A percentile compares a stretch with the other conserved stretches of the same genome.
These are phyloP conservation scores for Fusarium piperis DNA, from an alignment of 2,329 filamentous ascomycete genomes.

Conservation along the genomic window DNA sequence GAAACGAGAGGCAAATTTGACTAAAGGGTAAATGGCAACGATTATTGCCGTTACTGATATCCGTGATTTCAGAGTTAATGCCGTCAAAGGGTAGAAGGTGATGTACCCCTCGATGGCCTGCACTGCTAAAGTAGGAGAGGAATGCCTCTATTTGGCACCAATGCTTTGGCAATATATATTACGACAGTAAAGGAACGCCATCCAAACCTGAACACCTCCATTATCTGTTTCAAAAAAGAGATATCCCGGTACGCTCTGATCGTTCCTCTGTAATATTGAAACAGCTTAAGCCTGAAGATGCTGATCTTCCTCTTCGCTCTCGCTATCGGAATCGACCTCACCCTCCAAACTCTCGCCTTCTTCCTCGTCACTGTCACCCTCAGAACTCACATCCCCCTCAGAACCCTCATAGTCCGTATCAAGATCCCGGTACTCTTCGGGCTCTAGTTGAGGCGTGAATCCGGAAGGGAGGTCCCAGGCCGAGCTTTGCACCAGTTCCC, in stretches of 20 bases:
- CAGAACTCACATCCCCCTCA: neutral
- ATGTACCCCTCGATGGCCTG: neutral
- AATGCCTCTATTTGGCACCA: neutral
- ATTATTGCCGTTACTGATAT: neutral
- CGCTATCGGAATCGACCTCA: neutral
- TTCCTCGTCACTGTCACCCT: neutral
- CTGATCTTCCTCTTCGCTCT: neutral
- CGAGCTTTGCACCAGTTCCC: neutral
- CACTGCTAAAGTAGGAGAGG: neutral
- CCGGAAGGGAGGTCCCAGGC: neutral
- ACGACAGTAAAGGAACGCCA: neutral
- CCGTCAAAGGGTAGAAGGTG: neutral
- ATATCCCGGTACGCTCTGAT: too few relatives aligned
- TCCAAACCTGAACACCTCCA: neutral
- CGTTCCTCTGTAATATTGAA: too few relatives aligned
- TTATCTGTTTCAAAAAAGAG: neutral
- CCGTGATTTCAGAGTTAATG: neutral
- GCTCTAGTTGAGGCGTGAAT: rapidly evolving
- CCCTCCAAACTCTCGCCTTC: neutral
- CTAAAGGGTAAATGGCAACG: neutral
- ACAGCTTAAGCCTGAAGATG: neutral
- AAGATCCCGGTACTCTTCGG: neutral
- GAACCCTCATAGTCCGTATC: neutral
- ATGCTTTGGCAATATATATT: neutral
- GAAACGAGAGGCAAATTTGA: neutral